A percentile compares a stretch with the other conserved stretches of the same genome.
These are phyloP conservation scores for Byssoonygena ceratinophila DNA, from an alignment of 2,329 filamentous ascomycete genomes.

Conservation along the genomic window DNA sequence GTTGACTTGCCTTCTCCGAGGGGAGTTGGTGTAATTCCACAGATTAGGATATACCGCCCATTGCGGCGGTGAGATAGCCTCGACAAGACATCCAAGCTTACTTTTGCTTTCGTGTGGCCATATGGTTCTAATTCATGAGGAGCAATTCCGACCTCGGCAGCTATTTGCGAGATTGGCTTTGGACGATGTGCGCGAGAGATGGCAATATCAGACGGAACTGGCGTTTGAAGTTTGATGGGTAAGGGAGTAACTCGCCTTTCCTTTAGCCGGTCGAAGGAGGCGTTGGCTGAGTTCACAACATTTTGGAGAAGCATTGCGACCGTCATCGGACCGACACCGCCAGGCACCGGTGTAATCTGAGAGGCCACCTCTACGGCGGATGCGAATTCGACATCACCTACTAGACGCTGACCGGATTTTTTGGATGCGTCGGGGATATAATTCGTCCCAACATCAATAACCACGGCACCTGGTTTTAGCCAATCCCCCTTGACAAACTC, in stretches of 20 bases:
- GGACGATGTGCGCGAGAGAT: constrained; percentile 81
- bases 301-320: constrained; percentile 97
- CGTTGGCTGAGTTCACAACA: constrained; percentile 73
- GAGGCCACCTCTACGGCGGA: constrained; percentile 76
- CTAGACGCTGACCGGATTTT: constrained; percentile 84
- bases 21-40: constrained; percentile 91
- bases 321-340: constrained; percentile 96
- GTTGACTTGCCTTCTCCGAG: constrained; percentile 97
- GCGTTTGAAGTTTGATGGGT: constrained; percentile 65
- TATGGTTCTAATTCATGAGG: constrained; percentile 88
- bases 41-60: constrained; percentile 84
- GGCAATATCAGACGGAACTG: constrained; percentile 91
- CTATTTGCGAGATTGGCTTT: constrained; percentile 80
- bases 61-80: constrained; percentile 77
- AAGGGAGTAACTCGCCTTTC: constrained; percentile 67
- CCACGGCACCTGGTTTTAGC: constrained; percentile 87
- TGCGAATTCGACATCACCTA: constrained; percentile 90
- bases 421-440: constrained; percentile 79
- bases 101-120: constrained; percentile 90
- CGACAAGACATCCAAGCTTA: constrained; percentile 70
- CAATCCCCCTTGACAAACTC: constrained; percentile 88
- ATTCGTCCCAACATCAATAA: constrained; percentile 97
- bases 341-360: constrained; percentile 88
- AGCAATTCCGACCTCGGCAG: constrained; percentile 76
- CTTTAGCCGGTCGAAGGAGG: constrained; percentile 74